Evolutionary conservation across 2,329 filamentous ascomycete genomes (phyloP), one percentile per base, ranked within the genome.

Genomic region (Madurella mycetomatis): DNA sequence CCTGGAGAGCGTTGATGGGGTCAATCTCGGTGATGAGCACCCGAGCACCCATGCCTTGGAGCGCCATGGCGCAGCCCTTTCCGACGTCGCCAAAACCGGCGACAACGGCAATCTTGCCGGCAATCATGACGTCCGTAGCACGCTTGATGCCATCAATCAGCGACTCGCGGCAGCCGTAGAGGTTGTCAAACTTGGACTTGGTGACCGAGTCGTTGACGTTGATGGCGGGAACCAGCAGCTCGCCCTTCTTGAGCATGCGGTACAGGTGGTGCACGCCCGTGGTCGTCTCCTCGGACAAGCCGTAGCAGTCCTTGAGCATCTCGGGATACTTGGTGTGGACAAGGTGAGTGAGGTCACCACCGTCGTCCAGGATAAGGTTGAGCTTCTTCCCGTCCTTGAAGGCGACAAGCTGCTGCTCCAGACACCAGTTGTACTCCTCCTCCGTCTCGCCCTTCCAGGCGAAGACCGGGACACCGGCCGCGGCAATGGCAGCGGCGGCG

Each of bases 121-220:
- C 94, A 82, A 97, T 92, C 94, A 99, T 99, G 77, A 97, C 94
- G 81, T 99, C 92, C 76, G 94, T 99, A 68, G 94, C 92, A 81
- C 92, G 92, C 89, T 97, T 99, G 86, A 99, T 97, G 75, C 94
- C 94, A 76, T 99, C 94, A 70, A 99, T 86, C 68, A 99, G 88
- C 62, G 92, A 96, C 82, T 97, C 94, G 74, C 91, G 87, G 90
- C 94, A 97, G 72, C 94, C 92, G 85, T 97, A 99, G 64, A 97
- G 81, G 87, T 99, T 99, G 85, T 97, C 94, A 75, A 99, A 99
- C 85, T 99, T 99, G 79, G 91, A 96, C 87, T 97, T 99, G 77
- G 94, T 99, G 73, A 99, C 92, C 57, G 88, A 92, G 86, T 99
- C 92, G 82, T 99, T 97, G 83, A 99, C 92, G 78, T 99, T 99